A percentile compares a stretch with the other conserved stretches of the same genome.
These are phyloP conservation scores for Backusella circina DNA, from an alignment of 192 early-diverging fungal species.

Conservation along the genomic window DNA sequence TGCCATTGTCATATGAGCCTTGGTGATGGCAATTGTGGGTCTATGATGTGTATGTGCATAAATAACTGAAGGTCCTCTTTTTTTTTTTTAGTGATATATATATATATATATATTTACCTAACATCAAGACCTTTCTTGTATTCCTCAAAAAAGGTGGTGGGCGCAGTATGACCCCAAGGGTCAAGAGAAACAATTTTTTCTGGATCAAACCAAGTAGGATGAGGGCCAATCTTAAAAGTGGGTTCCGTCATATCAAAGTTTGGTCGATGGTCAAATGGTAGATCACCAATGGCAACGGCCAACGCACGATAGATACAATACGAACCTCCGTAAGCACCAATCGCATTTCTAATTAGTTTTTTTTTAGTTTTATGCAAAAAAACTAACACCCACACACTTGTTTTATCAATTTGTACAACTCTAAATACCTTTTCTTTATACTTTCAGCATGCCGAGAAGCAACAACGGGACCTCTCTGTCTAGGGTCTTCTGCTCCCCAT, in stretches of 20 bases:
- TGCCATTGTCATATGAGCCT: constrained; percentile 93
- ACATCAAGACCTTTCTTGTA: constrained; percentile 75
- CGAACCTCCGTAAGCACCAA: constrained; percentile 89
- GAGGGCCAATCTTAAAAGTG: constrained; percentile 74
- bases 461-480: constrained; percentile 82
- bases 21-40: constrained; percentile 89
- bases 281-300: constrained; percentile 86
- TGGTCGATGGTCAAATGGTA: constrained; percentile 80
- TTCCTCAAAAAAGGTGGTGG: constrained; percentile 55
- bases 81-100: neutral
- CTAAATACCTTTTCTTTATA: constrained; percentile 63
- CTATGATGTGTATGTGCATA: constrained; percentile 25
- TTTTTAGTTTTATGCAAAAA: neutral
- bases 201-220: constrained; percentile 76
- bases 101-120: constrained; percentile 10
- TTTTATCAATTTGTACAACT: neutral
- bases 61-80: neutral
- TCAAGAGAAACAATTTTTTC: constrained; percentile 92
- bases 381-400: neutral
- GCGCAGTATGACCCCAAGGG: constrained; percentile 84
- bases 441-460: constrained; percentile 72
- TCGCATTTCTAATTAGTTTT: constrained; percentile 70
- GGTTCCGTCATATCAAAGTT: constrained; percentile 88
- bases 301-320: constrained; percentile 91
- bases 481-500: constrained; percentile 74